Conservation (phyloP, 1,139 yeast species). For the Taiozyma sp. region DNA sequence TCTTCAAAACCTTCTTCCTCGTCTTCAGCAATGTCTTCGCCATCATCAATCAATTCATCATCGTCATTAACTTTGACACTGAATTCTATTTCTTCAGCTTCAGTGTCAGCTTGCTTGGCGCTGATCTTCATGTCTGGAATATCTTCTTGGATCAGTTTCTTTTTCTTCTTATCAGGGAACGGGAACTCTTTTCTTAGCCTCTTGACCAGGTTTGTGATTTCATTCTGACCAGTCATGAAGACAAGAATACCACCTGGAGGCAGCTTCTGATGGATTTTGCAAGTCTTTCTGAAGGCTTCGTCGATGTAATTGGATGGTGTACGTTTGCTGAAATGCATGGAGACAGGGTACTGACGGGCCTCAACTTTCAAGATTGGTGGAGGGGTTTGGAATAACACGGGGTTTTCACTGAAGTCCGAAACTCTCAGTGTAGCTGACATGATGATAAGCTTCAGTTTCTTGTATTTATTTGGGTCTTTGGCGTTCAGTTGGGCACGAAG, state of each 20-base stretch:
- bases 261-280: slow-evolving; percentile 78
- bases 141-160: slow-evolving; percentile 29
- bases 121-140: slow-evolving; percentile 45
- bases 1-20: slow-evolving; percentile 95
- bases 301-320: slow-evolving; percentile 79
- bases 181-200: slow-evolving; percentile 69
- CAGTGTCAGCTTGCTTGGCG: slow-evolving; percentile 62
- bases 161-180: slow-evolving; percentile 29
- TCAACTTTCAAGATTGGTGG: slow-evolving; percentile 93
- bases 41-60: slow-evolving; percentile 28
- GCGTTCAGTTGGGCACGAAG: slow-evolving; percentile 58
- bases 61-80: slow-evolving; percentile 44
- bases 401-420: slow-evolving; percentile 85
- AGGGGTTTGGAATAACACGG: slow-evolving; percentile 59
- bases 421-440: slow-evolving; percentile 98
- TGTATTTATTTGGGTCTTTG: slow-evolving; percentile 42
- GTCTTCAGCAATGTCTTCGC: slow-evolving; percentile 42
- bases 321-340: slow-evolving; percentile 81
- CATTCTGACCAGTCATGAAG: slow-evolving; percentile 93
- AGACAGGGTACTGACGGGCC: slow-evolving; percentile 93
- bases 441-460: slow-evolving; percentile 64
- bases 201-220: slow-evolving; percentile 74
- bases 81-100: slow-evolving; percentile 86
- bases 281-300: slow-evolving; percentile 80
- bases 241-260: slow-evolving; percentile 95